These are phyloP conservation scores for Erysimum pusillum DNA, from an alignment of 441 rosid species.

Conservation along the genomic window DNA sequence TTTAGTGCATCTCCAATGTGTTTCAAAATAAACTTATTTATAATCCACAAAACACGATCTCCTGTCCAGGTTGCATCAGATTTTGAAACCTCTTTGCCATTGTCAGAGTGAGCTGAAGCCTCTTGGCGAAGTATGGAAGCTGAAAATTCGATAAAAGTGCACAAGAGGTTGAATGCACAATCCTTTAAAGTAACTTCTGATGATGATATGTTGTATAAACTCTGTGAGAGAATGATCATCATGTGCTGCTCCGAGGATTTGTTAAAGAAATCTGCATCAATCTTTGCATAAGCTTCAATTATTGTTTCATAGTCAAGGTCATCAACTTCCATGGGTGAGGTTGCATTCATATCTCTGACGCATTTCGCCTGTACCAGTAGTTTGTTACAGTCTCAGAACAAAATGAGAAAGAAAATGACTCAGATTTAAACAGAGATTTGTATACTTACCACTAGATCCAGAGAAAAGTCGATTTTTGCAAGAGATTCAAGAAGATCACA, in stretches of 20 bases:
- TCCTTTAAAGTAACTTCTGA: constrained; percentile 70
- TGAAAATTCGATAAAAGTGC: constrained; percentile 77
- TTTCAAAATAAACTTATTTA: constrained; percentile 75
- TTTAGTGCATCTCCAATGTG: constrained; percentile 75
- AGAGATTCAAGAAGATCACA: constrained; percentile 81
- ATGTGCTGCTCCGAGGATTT: constrained; percentile 65
- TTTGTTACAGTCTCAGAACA: constrained; percentile 31
- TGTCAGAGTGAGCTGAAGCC: constrained; percentile 40
- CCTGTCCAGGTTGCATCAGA: constrained; percentile 64
- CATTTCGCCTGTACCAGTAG: constrained; percentile 70
- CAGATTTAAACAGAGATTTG: constrained; percentile 22
- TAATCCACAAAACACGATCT: constrained; percentile 53
- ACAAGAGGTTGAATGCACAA: constrained; percentile 73
- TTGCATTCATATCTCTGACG: constrained; percentile 69
- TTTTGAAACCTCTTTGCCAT: constrained; percentile 45
- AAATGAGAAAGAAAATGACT: constrained; percentile 20
- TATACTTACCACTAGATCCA: constrained; percentile 64
- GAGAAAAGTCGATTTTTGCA: constrained; percentile 71
- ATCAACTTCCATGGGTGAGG: constrained; percentile 73
- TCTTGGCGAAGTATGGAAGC: constrained; percentile 57
- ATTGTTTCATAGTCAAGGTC: constrained; percentile 86
- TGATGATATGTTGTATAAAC: constrained; percentile 79
- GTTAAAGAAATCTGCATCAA: constrained; percentile 61
- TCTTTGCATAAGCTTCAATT: constrained; percentile 70
- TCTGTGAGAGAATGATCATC: constrained; percentile 78